Evolutionary conservation across 805 yeast genomes (phyloP).

Genomic region (Pichia membranifaciens): DNA sequence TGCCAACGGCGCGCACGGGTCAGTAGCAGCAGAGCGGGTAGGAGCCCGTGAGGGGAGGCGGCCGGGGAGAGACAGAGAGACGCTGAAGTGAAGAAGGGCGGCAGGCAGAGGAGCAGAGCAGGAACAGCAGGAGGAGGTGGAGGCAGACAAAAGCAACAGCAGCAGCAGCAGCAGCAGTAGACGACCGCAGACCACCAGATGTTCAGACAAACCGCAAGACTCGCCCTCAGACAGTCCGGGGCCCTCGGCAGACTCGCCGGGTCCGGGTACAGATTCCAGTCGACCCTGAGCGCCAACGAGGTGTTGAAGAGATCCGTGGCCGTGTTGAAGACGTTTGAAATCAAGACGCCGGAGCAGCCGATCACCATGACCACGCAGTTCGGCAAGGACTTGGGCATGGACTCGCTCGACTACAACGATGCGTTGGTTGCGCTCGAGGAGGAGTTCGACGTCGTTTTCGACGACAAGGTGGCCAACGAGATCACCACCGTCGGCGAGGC

Average conservation of each 20-base stretch:
- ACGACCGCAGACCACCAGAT: constrained; percentile 2
- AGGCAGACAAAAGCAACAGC: not conserved
- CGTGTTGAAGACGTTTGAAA: constrained; percentile 57
- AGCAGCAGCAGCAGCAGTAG: not conserved
- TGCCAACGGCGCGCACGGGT: not conserved
- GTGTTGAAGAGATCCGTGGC: constrained; percentile 77
- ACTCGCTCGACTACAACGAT: constrained; percentile 92
- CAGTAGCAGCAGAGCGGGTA: no score
- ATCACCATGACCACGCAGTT: constrained; percentile 41
- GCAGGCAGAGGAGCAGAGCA: no score
- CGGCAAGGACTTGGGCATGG: constrained; percentile 75
- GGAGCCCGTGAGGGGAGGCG: not conserved
- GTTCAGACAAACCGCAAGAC: constrained; percentile 23
- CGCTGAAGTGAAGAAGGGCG: no score
- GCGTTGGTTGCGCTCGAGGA: constrained; percentile 95
- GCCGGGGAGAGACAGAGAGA: not conserved
- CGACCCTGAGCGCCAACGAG: constrained; percentile 59
- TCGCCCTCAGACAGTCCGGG: constrained; percentile 10
- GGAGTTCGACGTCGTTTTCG: constrained; percentile 51
- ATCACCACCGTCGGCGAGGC: constrained; percentile 58
- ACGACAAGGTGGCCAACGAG: constrained; percentile 46
- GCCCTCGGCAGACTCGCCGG: constrained; percentile 1
- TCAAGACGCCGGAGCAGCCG: constrained; percentile 23
- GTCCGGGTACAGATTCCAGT: constrained; percentile 18
- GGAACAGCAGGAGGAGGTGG: not conserved